Evolutionary conservation across 1,284 basidiomycete genomes (phyloP).

Genomic region (Fomes fomentarius): DNA sequence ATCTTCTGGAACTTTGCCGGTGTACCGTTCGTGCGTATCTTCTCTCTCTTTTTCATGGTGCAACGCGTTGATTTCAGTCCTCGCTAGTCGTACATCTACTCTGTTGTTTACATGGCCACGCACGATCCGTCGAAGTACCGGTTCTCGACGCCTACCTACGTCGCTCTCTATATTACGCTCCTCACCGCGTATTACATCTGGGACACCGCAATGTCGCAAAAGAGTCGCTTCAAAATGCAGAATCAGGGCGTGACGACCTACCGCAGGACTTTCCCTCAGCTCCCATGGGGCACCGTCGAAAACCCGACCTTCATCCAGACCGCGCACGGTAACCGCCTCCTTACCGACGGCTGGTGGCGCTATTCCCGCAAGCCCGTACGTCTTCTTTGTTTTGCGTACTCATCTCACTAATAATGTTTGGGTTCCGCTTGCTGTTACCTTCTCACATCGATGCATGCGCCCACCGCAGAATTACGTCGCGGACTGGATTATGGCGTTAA

Average conservation of each 20-base stretch:
- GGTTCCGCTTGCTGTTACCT: too few species aligned
- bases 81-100: slow-evolving; percentile 93
- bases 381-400: slow-evolving; percentile 10
- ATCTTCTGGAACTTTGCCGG: slow-evolving; percentile 99
- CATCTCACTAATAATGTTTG: too few species aligned
- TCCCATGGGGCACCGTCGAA: slow-evolving; percentile 85
- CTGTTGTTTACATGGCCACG: slow-evolving; percentile 97
- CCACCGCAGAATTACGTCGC: slow-evolving; percentile 74
- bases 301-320: slow-evolving; percentile 95
- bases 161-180: slow-evolving; percentile 75
- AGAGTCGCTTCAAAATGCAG: slow-evolving; percentile 98
- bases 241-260: slow-evolving; percentile 87
- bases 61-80: too few species aligned
- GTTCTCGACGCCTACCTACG: slow-evolving; percentile 80
- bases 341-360: slow-evolving; percentile 89
- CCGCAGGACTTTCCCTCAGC: slow-evolving; percentile 92
- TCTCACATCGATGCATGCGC: too few species aligned
- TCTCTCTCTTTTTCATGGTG: not conserved
- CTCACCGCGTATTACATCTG: slow-evolving; percentile 90
- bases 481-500: slow-evolving; percentile 88
- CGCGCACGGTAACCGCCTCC: slow-evolving; percentile 87
- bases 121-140: slow-evolving; percentile 88
- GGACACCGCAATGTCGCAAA: slow-evolving; percentile 96
- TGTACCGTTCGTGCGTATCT: slow-evolving; percentile 71
- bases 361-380: slow-evolving; percentile 87